Evolutionary conservation across 805 yeast genomes (phyloP).

Genomic region (Ogataea nonfermentans): DNA sequence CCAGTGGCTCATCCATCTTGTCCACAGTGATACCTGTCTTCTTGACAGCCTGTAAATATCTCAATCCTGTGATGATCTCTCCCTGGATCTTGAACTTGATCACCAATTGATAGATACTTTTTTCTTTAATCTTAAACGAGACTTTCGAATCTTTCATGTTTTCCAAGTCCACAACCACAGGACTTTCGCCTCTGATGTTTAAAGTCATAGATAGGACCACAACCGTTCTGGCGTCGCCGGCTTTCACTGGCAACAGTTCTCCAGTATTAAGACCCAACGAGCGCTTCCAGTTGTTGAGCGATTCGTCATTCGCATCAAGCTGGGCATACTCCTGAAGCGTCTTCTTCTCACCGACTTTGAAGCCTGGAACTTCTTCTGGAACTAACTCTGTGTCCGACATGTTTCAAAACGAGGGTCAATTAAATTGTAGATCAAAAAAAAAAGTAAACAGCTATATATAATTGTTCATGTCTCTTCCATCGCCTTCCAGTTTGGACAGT

Average conservation of each 20-base stretch:
- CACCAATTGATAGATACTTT: constrained; percentile 65
- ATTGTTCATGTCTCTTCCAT: constrained; percentile 27
- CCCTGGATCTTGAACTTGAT: constrained; percentile 84
- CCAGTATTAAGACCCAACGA: constrained; percentile 73
- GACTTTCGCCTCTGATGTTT: constrained; percentile 61
- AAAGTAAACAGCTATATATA: background rate
- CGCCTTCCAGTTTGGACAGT: constrained; percentile 21
- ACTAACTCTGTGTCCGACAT: constrained; percentile 49
- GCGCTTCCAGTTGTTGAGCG: constrained; percentile 87
- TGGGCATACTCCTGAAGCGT: constrained; percentile 80
- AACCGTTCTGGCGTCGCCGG: constrained; percentile 73
- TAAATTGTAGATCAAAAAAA: constrained; percentile 1
- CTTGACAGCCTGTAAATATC: constrained; percentile 79
- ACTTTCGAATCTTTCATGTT: constrained; percentile 49
- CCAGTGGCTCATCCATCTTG: constrained; percentile 82
- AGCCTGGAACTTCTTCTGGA: constrained; percentile 63
- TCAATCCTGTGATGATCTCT: constrained; percentile 79
- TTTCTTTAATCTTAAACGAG: constrained; percentile 76
- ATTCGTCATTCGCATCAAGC: constrained; percentile 87
- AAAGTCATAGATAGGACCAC: constrained; percentile 77
- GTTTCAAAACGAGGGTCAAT: constrained; percentile 5
- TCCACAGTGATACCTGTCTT: constrained; percentile 87
- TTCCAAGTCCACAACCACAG: constrained; percentile 69
- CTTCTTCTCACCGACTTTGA: constrained; percentile 66
- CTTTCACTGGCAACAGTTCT: constrained; percentile 56